Evolutionary conservation across 495 filamentous ascomycete species (phyloP).

Genomic region (Staphylotrichum longicolle): DNA sequence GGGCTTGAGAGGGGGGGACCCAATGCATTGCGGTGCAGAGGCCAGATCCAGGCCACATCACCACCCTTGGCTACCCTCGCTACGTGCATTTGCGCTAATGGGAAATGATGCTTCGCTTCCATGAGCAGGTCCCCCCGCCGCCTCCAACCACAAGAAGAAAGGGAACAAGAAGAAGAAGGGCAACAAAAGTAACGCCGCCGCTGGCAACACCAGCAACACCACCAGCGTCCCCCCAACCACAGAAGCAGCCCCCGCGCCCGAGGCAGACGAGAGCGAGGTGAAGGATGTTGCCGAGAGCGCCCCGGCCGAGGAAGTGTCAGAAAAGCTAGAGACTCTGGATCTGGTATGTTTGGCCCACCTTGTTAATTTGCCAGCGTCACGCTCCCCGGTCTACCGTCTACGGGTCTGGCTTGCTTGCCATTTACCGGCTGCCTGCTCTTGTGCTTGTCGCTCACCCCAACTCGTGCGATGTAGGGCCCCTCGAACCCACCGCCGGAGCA

Average conservation of each 20-base stretch:
- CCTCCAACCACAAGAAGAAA: slow-evolving; percentile 21
- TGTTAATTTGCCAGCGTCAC: slow-evolving; percentile 9
- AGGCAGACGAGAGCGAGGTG: slow-evolving; percentile 19
- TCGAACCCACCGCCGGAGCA: slow-evolving; percentile 5
- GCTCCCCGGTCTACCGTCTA: too few relatives aligned
- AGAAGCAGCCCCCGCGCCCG: slow-evolving; percentile 3
- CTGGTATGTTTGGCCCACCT: slow-evolving; percentile 27
- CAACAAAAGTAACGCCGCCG: slow-evolving; percentile 52
- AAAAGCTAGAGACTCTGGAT: slow-evolving; percentile 31
- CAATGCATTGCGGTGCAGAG: slow-evolving; percentile 9
- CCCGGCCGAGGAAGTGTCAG: slow-evolving; percentile 32
- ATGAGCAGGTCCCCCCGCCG: slow-evolving; percentile 20
- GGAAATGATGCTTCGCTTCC: slow-evolving; percentile 13
- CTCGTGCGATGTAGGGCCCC: slow-evolving; percentile 3
- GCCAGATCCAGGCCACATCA: slow-evolving; percentile 21
- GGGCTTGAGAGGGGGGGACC: slow-evolving; percentile 12
- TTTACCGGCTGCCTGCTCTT: background rate
- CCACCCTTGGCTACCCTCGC: slow-evolving; percentile 16
- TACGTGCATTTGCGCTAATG: slow-evolving; percentile 30
- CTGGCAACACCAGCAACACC: slow-evolving; percentile 23
- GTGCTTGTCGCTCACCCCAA: background rate
- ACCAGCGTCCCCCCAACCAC: slow-evolving; percentile 2
- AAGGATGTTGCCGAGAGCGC: slow-evolving; percentile 40
- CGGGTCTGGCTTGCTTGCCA: background rate
- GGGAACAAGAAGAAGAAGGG: slow-evolving; percentile 64